These are phyloP conservation scores for Penicillium robsamsonii DNA, from an alignment of 495 filamentous ascomycete species.

Conservation along the genomic window DNA sequence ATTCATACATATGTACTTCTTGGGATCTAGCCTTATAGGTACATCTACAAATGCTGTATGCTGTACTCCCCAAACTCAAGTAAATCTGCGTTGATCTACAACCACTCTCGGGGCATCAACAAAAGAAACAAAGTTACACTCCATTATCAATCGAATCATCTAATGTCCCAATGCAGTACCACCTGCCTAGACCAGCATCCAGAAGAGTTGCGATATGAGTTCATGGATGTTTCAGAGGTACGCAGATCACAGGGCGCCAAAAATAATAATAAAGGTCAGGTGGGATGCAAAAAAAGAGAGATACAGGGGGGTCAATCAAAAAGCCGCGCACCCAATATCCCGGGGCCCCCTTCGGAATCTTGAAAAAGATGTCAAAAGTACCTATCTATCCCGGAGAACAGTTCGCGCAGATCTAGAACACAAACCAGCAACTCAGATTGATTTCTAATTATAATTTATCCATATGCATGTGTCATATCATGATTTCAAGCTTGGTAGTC, in stretches of 20 bases:
- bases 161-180: background rate
- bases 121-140: background rate
- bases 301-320: background rate
- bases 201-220: background rate
- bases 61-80: background rate
- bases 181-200: conserved; percentile 1
- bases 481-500: background rate
- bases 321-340: background rate
- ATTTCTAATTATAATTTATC: conserved; percentile 1
- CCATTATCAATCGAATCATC: conserved; percentile 2
- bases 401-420: conserved; percentile 7
- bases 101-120: background rate
- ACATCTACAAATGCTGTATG: background rate
- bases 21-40: background rate
- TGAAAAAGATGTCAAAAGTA: conserved; percentile 4
- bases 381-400: background rate
- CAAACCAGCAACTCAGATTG: conserved; percentile 1
- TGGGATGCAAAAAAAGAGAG: background rate
- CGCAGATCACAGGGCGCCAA: conserved; percentile 5
- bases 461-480: conserved; percentile 1
- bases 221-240: background rate
- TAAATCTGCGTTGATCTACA: background rate
- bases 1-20: background rate
- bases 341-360: background rate
- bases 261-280: conserved; percentile 4